These are phyloP conservation scores for Thymus quinquecostatus DNA, from an alignment of 257 asterid genomes.

Conservation along the genomic window DNA sequence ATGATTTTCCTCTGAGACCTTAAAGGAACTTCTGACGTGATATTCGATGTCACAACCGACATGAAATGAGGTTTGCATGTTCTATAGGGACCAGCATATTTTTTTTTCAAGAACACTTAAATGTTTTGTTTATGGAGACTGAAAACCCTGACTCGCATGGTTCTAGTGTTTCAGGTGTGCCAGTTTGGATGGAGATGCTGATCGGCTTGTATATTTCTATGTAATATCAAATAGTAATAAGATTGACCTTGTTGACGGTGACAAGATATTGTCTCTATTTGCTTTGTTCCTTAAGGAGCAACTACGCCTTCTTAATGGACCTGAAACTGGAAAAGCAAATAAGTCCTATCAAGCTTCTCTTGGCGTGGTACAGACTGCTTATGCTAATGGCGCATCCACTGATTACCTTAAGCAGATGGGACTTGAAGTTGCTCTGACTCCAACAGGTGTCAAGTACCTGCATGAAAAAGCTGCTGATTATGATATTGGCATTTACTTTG, in stretches of 20 bases:
- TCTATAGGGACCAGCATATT: slow-evolving; percentile 20
- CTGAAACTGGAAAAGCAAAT: slow-evolving; percentile 45
- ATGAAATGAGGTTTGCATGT: slow-evolving; percentile 13
- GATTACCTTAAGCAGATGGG: slow-evolving; percentile 77
- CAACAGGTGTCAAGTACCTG: slow-evolving; percentile 91
- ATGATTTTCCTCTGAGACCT: slow-evolving; percentile 14
- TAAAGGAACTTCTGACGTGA: slow-evolving; percentile 12
- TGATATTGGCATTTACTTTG: slow-evolving; percentile 90
- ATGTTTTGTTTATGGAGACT: slow-evolving; percentile 12
- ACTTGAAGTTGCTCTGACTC: slow-evolving; percentile 78
- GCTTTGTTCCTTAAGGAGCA: slow-evolving; percentile 83
- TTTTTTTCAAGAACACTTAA: slow-evolving; percentile 7
- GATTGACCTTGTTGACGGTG: slow-evolving; percentile 93
- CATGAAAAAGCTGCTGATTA: slow-evolving; percentile 91
- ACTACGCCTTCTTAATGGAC: slow-evolving; percentile 51
- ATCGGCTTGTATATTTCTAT: slow-evolving; percentile 88
- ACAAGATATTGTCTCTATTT: slow-evolving; percentile 91
- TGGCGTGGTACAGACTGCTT: slow-evolving; percentile 93
- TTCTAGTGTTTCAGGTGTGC: slow-evolving; percentile 89
- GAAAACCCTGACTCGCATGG: slow-evolving; percentile 39
- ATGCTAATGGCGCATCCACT: slow-evolving; percentile 97
- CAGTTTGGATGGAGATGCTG: slow-evolving; percentile 98
- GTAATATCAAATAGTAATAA: slow-evolving; percentile 53
- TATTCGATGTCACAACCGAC: slow-evolving; percentile 18
- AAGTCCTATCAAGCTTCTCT: slow-evolving; percentile 50